A percentile compares a stretch with the other conserved stretches of the same genome.
These are phyloP conservation scores for Alternaria dauci DNA, from an alignment of 2,329 filamentous ascomycete genomes.

Conservation along the genomic window DNA sequence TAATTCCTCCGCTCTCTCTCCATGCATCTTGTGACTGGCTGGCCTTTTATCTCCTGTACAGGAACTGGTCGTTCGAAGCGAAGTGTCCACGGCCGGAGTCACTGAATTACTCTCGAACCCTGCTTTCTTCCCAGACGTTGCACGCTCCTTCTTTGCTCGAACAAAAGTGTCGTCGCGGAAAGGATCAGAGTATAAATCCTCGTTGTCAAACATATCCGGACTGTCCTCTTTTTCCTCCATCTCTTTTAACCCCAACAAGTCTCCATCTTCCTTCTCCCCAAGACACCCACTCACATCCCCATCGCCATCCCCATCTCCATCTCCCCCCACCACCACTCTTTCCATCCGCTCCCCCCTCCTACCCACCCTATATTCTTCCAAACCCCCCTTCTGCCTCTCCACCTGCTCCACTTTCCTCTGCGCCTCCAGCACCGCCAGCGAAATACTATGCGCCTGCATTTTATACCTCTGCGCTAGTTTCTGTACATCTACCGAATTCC, in stretches of 20 bases:
- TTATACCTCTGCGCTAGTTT: not conserved
- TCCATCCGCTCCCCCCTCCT: too few relatives aligned
- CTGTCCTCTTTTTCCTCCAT: not conserved
- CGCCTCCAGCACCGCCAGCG: not conserved
- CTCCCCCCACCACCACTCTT: too few relatives aligned
- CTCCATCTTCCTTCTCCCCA: not conserved
- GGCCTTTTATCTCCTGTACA: accelerated
- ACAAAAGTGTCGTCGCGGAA: not conserved
- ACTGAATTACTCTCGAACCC: not conserved
- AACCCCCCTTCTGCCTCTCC: not conserved
- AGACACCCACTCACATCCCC: not conserved
- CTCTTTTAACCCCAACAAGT: not conserved
- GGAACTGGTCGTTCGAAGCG: not conserved
- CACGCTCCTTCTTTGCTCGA: not conserved
- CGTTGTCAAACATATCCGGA: not conserved
- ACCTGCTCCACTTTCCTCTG: not conserved
- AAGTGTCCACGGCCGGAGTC: not conserved
- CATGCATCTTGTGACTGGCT: not conserved
- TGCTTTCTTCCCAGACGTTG: too few relatives aligned
- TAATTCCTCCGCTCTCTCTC: not conserved
- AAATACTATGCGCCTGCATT: not conserved
- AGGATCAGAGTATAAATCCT: not conserved
- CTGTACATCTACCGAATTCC: not conserved
- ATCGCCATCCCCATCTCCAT: not conserved
- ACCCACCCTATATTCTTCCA: not conserved